Conservation (phyloP, 495 filamentous ascomycete species). For the Ascobolus immersus region DNA sequence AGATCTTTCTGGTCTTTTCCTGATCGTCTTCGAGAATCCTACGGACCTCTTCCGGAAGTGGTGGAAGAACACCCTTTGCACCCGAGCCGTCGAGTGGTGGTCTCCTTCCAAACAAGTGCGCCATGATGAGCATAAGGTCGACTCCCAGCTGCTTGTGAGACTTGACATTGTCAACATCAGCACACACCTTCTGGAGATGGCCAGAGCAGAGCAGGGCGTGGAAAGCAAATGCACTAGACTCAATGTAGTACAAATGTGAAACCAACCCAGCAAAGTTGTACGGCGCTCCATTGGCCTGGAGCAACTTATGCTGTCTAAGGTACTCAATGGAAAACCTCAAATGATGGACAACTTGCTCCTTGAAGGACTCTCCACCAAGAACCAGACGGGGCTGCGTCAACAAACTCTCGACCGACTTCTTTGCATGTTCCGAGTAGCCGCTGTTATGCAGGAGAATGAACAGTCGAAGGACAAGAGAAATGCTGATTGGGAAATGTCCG, state of each 20-base stretch:
- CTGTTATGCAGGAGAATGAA: conserved; percentile 41
- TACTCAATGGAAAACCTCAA: conserved; percentile 61
- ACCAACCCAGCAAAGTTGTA: conserved; percentile 43
- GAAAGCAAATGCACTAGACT: conserved; percentile 46
- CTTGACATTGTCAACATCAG: conserved; percentile 20
- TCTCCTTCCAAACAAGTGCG: conserved; percentile 39
- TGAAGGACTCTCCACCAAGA: conserved; percentile 33
- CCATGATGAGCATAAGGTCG: conserved; percentile 36
- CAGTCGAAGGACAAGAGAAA: conserved; percentile 41
- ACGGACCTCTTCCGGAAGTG: conserved; percentile 31
- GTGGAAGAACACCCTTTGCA: conserved; percentile 22
- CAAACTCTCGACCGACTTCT: conserved; percentile 34
- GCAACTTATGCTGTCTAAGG: conserved; percentile 37
- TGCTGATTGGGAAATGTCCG: conserved; percentile 56
- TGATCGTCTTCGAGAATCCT: conserved; percentile 35
- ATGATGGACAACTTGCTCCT: conserved; percentile 44
- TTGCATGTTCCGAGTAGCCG: conserved; percentile 31
- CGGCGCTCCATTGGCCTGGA: conserved; percentile 32
- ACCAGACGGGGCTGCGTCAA: conserved; percentile 43
- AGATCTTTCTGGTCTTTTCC: conserved; percentile 31
- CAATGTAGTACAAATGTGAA: conserved; percentile 46
- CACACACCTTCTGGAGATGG: conserved; percentile 39
- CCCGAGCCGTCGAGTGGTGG: conserved; percentile 17
- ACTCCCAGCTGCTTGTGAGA: conserved; percentile 20
- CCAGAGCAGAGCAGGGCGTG: conserved; percentile 42